These are phyloP conservation scores for Podila clonocystis DNA, from an alignment of 192 early-diverging fungal species.

Conservation along the genomic window DNA sequence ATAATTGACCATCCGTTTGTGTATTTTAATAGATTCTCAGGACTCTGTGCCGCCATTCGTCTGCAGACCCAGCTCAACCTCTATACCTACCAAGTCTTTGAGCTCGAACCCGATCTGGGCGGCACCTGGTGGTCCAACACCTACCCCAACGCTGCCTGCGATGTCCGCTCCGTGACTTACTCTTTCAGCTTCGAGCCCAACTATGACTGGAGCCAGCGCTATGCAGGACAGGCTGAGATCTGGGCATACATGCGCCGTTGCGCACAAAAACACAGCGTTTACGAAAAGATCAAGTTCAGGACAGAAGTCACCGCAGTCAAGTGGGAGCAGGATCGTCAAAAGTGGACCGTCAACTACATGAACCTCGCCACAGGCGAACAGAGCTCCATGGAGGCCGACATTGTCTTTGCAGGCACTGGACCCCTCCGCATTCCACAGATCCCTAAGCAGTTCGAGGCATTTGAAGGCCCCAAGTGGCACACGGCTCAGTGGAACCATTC, in stretches of 20 bases:
- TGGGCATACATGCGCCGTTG: conserved; percentile 50
- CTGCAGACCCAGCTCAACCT: conserved; percentile 56
- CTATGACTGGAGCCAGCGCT: conserved; percentile 57
- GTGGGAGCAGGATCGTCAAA: conserved; percentile 48
- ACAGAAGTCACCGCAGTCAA: conserved; percentile 49
- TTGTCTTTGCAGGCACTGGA: conserved; percentile 59
- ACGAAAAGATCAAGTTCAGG: conserved; percentile 53
- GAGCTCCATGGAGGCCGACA: conserved; percentile 24
- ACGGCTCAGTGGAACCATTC: conserved; percentile 62
- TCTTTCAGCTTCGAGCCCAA: conserved; percentile 49
- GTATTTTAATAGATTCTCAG: conserved; percentile 47
- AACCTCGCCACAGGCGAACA: conserved; percentile 31
- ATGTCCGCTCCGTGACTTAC: conserved; percentile 58
- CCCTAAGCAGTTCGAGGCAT: conserved; percentile 59
- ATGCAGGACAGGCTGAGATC: conserved; percentile 55
- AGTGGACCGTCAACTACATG: conserved; percentile 44
- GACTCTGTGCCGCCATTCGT: conserved; percentile 62
- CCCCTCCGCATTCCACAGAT: conserved; percentile 56
- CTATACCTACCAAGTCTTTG: conserved; percentile 53
- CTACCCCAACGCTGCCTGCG: conserved; percentile 63
- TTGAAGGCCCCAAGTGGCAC: conserved; percentile 63
- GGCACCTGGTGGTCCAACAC: conserved; percentile 64
- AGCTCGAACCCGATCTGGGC: conserved; percentile 57
- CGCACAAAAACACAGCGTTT: conserved; percentile 51
- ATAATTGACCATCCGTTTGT: conserved; percentile 5